A percentile compares a stretch with the other conserved stretches of the same genome.
Evolutionary conservation across 208 protist genomes (phyloP).

Genomic region (Leptomonas pyrrhocoris): DNA sequence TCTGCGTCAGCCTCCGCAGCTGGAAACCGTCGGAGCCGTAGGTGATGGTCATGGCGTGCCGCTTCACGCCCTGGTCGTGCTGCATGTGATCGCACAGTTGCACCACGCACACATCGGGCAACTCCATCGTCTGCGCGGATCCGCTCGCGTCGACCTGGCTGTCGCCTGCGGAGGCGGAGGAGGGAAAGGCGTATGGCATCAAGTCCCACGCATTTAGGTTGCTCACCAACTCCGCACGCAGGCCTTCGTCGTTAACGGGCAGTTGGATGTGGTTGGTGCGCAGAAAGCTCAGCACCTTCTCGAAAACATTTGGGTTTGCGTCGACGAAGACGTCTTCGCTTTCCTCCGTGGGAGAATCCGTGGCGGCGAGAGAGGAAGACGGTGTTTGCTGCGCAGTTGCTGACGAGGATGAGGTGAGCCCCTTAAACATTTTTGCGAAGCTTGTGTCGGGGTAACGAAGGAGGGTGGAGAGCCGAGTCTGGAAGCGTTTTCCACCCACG

Average conservation of each 20-base stretch:
- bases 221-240: conserved; percentile 75
- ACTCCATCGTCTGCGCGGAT: conserved; percentile 14
- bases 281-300: conserved; percentile 74
- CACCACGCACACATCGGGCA: conserved; percentile 87
- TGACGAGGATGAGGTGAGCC: conserved; percentile 1
- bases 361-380: background rate
- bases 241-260: conserved; percentile 57
- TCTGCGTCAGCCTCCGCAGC: conserved; percentile 65
- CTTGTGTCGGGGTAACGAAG: conserved; percentile 63
- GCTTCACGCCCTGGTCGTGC: conserved; percentile 88
- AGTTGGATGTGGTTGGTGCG: conserved; percentile 66
- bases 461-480: conserved; percentile 72
- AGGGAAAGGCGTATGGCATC: conserved; percentile 71
- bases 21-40: conserved; percentile 86
- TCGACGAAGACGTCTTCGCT: conserved; percentile 76
- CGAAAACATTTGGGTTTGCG: conserved; percentile 79
- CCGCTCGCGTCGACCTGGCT: conserved; percentile 13
- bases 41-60: conserved; percentile 88
- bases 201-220: conserved; percentile 71
- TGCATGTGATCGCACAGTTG: conserved; percentile 88
- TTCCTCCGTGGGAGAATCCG: background rate
- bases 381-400: background rate
- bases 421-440: conserved; percentile 67
- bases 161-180: conserved; percentile 8
- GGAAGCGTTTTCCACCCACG: conserved; percentile 69